Conservation (phyloP, 2,329 filamentous ascomycete species). For the Penicillium vulpinum region DNA sequence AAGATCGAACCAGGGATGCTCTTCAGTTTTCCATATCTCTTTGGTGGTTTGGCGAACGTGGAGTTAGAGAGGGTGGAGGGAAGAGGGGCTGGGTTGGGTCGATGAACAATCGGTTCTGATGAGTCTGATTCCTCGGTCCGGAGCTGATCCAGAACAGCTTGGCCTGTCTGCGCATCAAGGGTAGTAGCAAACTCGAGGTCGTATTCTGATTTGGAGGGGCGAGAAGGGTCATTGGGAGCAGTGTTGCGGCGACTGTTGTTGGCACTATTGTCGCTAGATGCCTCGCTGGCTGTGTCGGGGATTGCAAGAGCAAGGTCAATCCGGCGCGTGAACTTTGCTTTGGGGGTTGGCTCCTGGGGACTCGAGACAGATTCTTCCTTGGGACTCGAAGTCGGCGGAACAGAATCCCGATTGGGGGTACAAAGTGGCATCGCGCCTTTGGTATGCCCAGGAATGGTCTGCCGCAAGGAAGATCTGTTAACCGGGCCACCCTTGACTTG, state of each 20-base stretch:
- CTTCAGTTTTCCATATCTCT: slow-evolving; percentile 63
- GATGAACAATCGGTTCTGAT: slow-evolving; percentile 22
- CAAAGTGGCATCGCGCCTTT: slow-evolving; percentile 23
- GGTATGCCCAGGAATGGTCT: slow-evolving; percentile 30
- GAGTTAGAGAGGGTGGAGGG: slow-evolving; percentile 1
- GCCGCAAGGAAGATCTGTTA: slow-evolving; percentile 34
- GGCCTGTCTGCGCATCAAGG: slow-evolving; percentile 46
- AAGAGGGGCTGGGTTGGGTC: slow-evolving; percentile 12
- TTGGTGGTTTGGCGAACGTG: slow-evolving; percentile 38
- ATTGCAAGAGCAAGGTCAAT: slow-evolving; percentile 41
- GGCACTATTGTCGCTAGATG: slow-evolving; percentile 28
- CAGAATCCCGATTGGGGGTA: background rate
- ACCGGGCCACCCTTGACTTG: slow-evolving; percentile 29
- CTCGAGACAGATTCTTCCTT: slow-evolving; percentile 15
- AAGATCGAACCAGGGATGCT: slow-evolving; percentile 66
- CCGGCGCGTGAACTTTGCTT: slow-evolving; percentile 37
- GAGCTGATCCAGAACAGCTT: slow-evolving; percentile 29
- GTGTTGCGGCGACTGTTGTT: slow-evolving; percentile 7
- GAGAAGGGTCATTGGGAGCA: background rate
- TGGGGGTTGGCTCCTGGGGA: slow-evolving; percentile 32
- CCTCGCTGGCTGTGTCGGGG: slow-evolving; percentile 41
- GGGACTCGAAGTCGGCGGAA: slow-evolving; percentile 8
- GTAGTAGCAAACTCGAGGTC: slow-evolving; percentile 43
- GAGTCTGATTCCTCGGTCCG: slow-evolving; percentile 19
- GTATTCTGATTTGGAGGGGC: slow-evolving; percentile 19